Percentiles rank a stretch among this genome's conserved stretches.
Evolutionary conservation across 371 early-diverging fungal species (phyloP).

Genomic region (Mortierella sp.): DNA sequence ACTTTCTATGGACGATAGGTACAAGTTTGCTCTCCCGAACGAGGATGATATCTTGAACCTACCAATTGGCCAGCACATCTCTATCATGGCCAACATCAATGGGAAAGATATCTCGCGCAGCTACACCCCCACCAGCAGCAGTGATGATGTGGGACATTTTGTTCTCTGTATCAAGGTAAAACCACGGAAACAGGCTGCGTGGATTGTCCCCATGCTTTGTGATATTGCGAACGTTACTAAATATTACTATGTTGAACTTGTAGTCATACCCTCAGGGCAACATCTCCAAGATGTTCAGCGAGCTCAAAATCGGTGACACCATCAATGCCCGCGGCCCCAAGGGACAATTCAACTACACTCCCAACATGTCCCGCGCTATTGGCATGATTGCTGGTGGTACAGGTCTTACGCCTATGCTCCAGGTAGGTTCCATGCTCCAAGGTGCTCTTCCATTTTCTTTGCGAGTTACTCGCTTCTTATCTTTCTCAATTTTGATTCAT

Average conservation of each 20-base stretch:
- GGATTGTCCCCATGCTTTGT: no score
- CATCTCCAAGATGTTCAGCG: slow-evolving; percentile 81
- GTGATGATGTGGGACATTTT: slow-evolving; percentile 88
- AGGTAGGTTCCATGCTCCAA: slow-evolving; percentile 59
- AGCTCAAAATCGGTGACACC: slow-evolving; percentile 83
- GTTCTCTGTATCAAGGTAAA: slow-evolving; percentile 92
- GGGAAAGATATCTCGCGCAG: slow-evolving; percentile 90
- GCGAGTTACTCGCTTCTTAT: background rate
- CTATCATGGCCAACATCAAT: slow-evolving; percentile 84
- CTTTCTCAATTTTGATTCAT: no score
- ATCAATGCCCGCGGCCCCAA: slow-evolving; percentile 91
- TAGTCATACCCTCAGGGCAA: slow-evolving; percentile 88
- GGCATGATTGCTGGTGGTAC: slow-evolving; percentile 97
- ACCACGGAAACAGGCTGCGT: no score
- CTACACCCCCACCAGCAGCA: slow-evolving; percentile 92
- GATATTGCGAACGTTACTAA: background rate
- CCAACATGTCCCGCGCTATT: slow-evolving; percentile 81
- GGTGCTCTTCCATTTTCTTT: no score
- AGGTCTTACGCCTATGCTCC: slow-evolving; percentile 96
- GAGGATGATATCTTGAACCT: slow-evolving; percentile 79
- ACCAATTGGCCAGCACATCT: slow-evolving; percentile 95
- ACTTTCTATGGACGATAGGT: slow-evolving; percentile 61
- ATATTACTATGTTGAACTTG: background rate
- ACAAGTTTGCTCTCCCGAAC: slow-evolving; percentile 85
- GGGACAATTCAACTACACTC: slow-evolving; percentile 89